phyloP scores from a whole-genome alignment of 495 filamentous ascomycete species.

The Xylaria acuta region DNA sequence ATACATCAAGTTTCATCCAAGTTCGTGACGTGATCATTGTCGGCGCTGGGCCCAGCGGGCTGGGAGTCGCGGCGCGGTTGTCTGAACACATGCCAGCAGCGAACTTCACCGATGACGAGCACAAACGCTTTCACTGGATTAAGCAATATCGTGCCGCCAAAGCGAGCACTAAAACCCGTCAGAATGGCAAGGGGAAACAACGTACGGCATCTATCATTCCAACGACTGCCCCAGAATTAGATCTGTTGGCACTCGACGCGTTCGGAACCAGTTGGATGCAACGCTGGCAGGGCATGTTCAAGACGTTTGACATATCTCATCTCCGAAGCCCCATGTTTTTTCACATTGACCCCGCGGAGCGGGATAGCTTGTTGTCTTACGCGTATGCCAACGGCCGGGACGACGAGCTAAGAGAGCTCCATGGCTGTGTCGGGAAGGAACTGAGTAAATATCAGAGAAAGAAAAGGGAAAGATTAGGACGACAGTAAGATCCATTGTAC shows the following conservation, averaged over 20 bases:
- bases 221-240: conserved; percentile 40
- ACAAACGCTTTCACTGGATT: conserved; percentile 70
- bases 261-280: conserved; percentile 61
- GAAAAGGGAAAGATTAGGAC: conserved; percentile 51
- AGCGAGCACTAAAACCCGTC: conserved; percentile 35
- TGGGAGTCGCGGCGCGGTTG: conserved; percentile 65
- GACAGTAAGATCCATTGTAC: conserved; percentile 31
- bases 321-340: conserved; percentile 73
- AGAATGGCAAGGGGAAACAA: conserved; percentile 31
- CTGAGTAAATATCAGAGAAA: conserved; percentile 69
- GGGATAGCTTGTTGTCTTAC: conserved; percentile 67
- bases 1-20: conserved; percentile 28
- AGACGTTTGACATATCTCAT: conserved; percentile 62
- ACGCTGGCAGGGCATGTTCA: conserved; percentile 63
- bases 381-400: conserved; percentile 57
- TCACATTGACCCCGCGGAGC: conserved; percentile 68
- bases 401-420: conserved; percentile 62
- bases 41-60: conserved; percentile 68
- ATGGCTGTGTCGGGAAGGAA: conserved; percentile 67
- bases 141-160: conserved; percentile 50
- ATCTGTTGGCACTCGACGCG: conserved; percentile 59
- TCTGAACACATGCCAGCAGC: conserved; percentile 66
- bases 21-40: conserved; percentile 67
- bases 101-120: conserved; percentile 70
- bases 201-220: conserved; percentile 35